Percentiles rank a stretch among this genome's conserved stretches.
These are phyloP conservation scores for Pelargonium myrrhifolium DNA, from an alignment of 441 rosid species.

Conservation along the genomic window DNA sequence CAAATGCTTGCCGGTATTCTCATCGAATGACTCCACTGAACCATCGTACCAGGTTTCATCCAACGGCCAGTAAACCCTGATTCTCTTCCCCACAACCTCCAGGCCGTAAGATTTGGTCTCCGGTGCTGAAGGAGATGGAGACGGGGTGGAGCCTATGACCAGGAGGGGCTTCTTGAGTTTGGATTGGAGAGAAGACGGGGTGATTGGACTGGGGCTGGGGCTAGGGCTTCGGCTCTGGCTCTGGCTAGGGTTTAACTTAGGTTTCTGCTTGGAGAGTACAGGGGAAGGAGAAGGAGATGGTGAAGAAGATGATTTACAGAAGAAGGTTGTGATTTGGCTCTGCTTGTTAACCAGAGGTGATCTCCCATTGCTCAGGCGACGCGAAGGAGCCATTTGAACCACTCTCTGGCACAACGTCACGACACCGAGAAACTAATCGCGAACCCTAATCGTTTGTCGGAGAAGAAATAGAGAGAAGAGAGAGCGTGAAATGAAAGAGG, in stretches of 20 bases:
- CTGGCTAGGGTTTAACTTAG: conserved; percentile 25
- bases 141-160: conserved; percentile 49
- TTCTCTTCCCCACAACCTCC: conserved; percentile 58
- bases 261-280: conserved; percentile 29
- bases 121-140: conserved; percentile 30
- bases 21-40: conserved; percentile 36
- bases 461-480: too few relatives aligned
- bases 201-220: conserved; percentile 41
- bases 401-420: background rate
- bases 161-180: conserved; percentile 53
- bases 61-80: conserved; percentile 92
- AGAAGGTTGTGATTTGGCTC: conserved; percentile 69
- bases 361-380: conserved; percentile 64
- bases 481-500: background rate
- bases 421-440: background rate
- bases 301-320: conserved; percentile 36
- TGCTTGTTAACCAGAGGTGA: conserved; percentile 78
- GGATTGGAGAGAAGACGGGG: conserved; percentile 63
- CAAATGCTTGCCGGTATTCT: conserved; percentile 55
- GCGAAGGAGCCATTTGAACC: conserved; percentile 54
- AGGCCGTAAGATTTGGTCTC: conserved; percentile 32
- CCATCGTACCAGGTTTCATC: conserved; percentile 90
- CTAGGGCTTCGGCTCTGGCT: conserved; percentile 25
- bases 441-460: background rate
- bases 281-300: conserved; percentile 29